phyloP scores from a whole-genome alignment of 2,329 filamentous ascomycete genomes.

The Epichloe aotearoae region DNA sequence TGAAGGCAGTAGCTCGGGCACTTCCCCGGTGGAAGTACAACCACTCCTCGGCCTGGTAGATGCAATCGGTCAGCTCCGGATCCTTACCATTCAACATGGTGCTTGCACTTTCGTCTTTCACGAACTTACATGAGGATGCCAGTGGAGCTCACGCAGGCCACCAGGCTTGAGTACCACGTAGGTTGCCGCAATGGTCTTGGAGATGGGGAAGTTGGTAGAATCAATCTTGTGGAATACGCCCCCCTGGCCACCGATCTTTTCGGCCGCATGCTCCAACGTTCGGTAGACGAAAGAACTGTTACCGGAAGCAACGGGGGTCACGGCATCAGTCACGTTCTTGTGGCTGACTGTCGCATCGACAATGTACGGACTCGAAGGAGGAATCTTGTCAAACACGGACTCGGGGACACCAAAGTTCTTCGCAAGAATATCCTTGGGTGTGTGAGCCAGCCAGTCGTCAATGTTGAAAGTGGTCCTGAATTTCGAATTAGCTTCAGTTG shows the following conservation, averaged over 20 bases:
- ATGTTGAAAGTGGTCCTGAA: conserved; percentile 55
- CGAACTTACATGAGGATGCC: conserved; percentile 48
- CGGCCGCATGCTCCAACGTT: conserved; percentile 39
- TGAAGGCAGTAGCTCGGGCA: conserved; percentile 52
- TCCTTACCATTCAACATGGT: not conserved
- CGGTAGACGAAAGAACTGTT: conserved; percentile 51
- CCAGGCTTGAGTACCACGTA: conserved; percentile 51
- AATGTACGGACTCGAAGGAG: conserved; percentile 47
- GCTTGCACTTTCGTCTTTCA: too few species aligned
- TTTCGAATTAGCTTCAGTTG: not conserved
- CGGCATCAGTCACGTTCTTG: conserved; percentile 22
- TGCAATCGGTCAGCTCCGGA: not conserved
- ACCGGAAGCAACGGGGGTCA: conserved; percentile 35
- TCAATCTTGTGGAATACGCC: conserved; percentile 53
- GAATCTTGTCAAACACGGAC: conserved; percentile 45
- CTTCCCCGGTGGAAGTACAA: conserved; percentile 55
- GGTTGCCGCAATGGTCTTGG: conserved; percentile 51
- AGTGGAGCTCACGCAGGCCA: conserved; percentile 52
- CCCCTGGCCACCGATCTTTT: conserved; percentile 46
- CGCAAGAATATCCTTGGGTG: conserved; percentile 46
- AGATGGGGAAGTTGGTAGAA: conserved; percentile 52
- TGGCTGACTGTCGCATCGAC: conserved; percentile 39
- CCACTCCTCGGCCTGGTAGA: conserved; percentile 50
- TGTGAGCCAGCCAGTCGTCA: conserved; percentile 57
- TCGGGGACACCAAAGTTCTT: conserved; percentile 55